Conservation (phyloP, 805 yeast genomes). For the Ogataea pini region DNA sequence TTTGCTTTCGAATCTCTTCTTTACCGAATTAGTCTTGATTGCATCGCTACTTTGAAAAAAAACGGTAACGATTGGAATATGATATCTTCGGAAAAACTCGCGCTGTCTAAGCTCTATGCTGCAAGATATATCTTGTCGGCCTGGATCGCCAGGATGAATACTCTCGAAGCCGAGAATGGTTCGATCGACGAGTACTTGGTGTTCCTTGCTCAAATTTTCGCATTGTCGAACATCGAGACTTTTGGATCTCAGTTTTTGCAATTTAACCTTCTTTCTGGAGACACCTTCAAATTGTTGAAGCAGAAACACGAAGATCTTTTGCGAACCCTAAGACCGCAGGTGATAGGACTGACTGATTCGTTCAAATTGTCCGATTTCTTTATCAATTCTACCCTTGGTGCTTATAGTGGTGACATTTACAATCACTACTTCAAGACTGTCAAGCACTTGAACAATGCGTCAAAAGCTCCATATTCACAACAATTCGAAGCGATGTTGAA, state of each 20-base stretch:
- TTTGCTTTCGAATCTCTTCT: slow-evolving; percentile 43
- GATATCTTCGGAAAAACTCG: slow-evolving; percentile 47
- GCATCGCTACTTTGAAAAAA: slow-evolving; percentile 35
- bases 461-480: slow-evolving; percentile 63
- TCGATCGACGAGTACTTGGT: slow-evolving; percentile 51
- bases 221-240: slow-evolving; percentile 64
- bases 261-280: slow-evolving; percentile 54
- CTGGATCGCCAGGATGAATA: slow-evolving; percentile 38
- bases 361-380: slow-evolving; percentile 79
- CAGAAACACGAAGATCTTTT: slow-evolving; percentile 47
- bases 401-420: slow-evolving; percentile 79
- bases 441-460: slow-evolving; percentile 50
- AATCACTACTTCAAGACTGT: slow-evolving; percentile 68
- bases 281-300: slow-evolving; percentile 43
- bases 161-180: slow-evolving; percentile 32
- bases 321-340: slow-evolving; percentile 59
- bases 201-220: slow-evolving; percentile 61
- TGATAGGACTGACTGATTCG: slow-evolving; percentile 79
- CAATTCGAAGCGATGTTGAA: slow-evolving; percentile 40
- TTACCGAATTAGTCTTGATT: slow-evolving; percentile 39
- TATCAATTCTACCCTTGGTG: slow-evolving; percentile 81
- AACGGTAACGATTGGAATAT: slow-evolving; percentile 45
- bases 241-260: slow-evolving; percentile 74
- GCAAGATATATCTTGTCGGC: slow-evolving; percentile 47
- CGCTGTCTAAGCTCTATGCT: slow-evolving; percentile 52